Evolutionary conservation across 1,284 basidiomycete species (phyloP).

Genomic region (Boletus subluridellus): DNA sequence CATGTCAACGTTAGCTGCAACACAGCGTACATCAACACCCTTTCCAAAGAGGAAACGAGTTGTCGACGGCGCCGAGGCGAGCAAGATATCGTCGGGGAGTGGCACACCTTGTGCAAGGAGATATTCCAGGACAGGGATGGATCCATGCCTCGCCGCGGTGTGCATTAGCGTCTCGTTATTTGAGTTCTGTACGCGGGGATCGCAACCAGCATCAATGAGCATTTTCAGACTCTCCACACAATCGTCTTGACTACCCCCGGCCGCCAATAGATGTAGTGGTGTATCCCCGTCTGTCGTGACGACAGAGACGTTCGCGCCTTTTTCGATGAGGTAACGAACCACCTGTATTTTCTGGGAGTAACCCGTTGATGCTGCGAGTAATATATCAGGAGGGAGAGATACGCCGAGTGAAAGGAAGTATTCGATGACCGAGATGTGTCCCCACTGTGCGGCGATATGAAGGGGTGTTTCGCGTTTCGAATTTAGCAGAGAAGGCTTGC

Average conservation of each 20-base stretch:
- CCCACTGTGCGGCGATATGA: neutral
- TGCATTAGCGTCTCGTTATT: neutral
- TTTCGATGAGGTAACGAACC: neutral
- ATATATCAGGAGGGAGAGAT: neutral
- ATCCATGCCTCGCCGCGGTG: neutral
- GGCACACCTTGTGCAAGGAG: neutral
- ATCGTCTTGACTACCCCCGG: neutral
- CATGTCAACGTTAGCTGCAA: neutral
- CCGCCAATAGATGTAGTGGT: neutral
- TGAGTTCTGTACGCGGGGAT: neutral
- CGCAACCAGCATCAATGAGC: neutral
- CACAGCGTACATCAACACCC: neutral
- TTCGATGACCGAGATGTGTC: neutral
- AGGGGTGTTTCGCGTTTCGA: neutral
- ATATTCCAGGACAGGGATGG: neutral
- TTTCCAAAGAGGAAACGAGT: neutral
- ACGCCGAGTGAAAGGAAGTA: conserved; percentile 5
- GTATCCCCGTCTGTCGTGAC: neutral
- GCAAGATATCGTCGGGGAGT: neutral
- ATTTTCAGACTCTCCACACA: neutral
- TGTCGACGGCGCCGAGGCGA: neutral
- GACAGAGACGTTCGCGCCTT: neutral
- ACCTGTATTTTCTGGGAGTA: accelerated
- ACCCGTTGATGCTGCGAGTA: neutral
- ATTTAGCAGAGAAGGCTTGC: neutral